A percentile compares a stretch with the other conserved stretches of the same genome.
These are phyloP conservation scores for Termitomyces sp. DNA, from an alignment of 768 basidiomycete genomes.

Conservation along the genomic window DNA sequence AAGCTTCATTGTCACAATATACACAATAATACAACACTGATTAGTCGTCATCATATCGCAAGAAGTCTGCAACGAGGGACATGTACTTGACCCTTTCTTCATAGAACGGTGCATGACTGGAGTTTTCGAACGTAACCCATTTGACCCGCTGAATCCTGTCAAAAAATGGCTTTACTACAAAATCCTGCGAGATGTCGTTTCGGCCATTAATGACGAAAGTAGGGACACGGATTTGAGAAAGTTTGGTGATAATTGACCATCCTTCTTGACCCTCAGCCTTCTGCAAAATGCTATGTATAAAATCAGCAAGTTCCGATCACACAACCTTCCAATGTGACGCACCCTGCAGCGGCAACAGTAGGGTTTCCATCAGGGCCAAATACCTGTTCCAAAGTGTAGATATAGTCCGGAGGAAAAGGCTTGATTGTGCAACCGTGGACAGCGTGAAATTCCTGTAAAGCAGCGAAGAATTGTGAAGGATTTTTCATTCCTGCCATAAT, in stretches of 20 bases:
- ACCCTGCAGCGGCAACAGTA: constrained; percentile 15
- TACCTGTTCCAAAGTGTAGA: constrained; percentile 4
- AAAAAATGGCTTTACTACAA: constrained; percentile 30
- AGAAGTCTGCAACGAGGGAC: constrained; percentile 26
- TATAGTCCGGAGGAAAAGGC: constrained; percentile 18
- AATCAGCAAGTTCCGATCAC: background rate
- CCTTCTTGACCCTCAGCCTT: constrained; percentile 2
- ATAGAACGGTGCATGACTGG: constrained; percentile 37
- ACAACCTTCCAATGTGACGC: background rate
- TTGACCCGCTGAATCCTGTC: constrained; percentile 30
- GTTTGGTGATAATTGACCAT: constrained; percentile 40
- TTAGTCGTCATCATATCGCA: constrained; percentile 6
- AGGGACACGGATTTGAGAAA: constrained; percentile 31
- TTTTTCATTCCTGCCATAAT: constrained; percentile 14
- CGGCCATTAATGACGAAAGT: constrained; percentile 37
- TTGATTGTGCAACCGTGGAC: constrained; percentile 17
- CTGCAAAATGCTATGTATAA: constrained; percentile 16
- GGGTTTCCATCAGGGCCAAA: constrained; percentile 20
- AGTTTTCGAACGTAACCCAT: constrained; percentile 38
- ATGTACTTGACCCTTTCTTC: constrained; percentile 39
- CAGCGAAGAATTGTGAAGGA: constrained; percentile 10
- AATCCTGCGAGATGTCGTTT: constrained; percentile 35
- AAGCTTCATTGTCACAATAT: background rate
- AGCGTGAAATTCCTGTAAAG: constrained; percentile 18
- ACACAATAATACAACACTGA: background rate